Base-by-base conservation (phyloP, 1,284 basidiomycete genomes). In the Leccinum angustisporum region DNA sequence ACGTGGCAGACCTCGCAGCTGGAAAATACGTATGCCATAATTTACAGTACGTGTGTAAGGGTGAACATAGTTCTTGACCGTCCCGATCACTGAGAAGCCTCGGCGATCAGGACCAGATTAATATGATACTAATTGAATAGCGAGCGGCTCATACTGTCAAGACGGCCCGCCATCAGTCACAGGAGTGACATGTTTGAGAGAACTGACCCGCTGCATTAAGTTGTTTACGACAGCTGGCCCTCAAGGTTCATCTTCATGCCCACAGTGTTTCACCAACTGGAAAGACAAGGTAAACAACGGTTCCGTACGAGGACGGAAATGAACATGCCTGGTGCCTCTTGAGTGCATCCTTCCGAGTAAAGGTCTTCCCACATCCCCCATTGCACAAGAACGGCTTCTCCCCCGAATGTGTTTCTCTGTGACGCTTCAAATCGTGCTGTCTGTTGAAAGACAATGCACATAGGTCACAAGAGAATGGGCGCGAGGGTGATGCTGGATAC, bases 371-470 rank as follows among this genome's bases (percentile, higher is more conserved):
- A 65, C 90, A 92, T 46, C 87, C 87, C 13, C 90, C 90, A 66
- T 90, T 90, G 75, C 90, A 92, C 34, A 85, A 75, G 76, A 86
- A 92, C 11, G 90, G 90, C 72, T 91, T 90, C 75, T 91, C 90
- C 52, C 89, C 89, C 11, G 87, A 88, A 75, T 91, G 89, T 25
- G 89, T 91, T 68, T 92, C 90, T 66, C 87, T 81, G 76, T 92
- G 90, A 48, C 90, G 83, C 73, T 92, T 92, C 69, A 92, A 74
- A 73, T 92, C 90, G 73, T 92, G 90, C 71, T 90, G 88, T 58
- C 90, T 83, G 71, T 90, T 91, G 79, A 92, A 92, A 18, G 90
- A 91, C 65, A 92, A 74, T n/a, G 88, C 82, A 73, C 90, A 92
- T 67, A 91, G 78, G 73, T 92, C 89, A 69, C 90, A 92, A 27